Evolutionary conservation across 192 early-diverging fungal species (phyloP), one percentile per base, ranked within the genome.

Genomic region (Lobosporangium transversale): DNA sequence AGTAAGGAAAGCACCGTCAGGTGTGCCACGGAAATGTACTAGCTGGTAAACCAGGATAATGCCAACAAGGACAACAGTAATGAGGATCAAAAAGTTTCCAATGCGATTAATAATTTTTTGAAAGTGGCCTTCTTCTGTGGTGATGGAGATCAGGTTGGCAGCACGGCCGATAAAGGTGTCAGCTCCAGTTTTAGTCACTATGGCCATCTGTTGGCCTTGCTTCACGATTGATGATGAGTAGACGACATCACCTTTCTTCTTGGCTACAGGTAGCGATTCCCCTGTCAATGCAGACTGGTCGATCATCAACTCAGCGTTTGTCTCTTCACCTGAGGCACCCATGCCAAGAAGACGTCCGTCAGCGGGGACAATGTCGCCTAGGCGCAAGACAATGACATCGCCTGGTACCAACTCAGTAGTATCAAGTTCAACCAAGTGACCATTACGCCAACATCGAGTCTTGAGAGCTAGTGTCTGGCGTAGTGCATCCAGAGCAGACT

Each of bases 341-440:
- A 94, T 83, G 17, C 91, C 92, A 14, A 94, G 79, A 54, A 95
- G 68, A 12, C 94, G 89, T 30, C 85, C 90, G 64, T 97, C 96
- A 21, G 96, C 96, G n/a, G 96, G 96, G 60, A 97, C 84, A 65
- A 97, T 96, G 76, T 97, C 96, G 62, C 96, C 96, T 52, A 96
- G 86, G 63, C 94, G 93, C 35, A 97, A 87, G 5, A 91, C 90
- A 70, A 97, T 93, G 43, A 97, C 70, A 69, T 97, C 94, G 44
- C 96, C 96, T 27, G 96, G 96, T 26, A 97, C 96, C 43, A 97
- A 76, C 24, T 85, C 89, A 47, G 65, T 79, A 8, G 89, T 89
- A 54, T 93, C 90, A 2, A 95, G 69, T 64, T 95, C 93, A 24
- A 86, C 43, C 51, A 93, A 81, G 37, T 87, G 61, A 44, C 89